Base-by-base conservation (phyloP, 2,329 filamentous ascomycete species). In the Diaporthe amygdali region DNA sequence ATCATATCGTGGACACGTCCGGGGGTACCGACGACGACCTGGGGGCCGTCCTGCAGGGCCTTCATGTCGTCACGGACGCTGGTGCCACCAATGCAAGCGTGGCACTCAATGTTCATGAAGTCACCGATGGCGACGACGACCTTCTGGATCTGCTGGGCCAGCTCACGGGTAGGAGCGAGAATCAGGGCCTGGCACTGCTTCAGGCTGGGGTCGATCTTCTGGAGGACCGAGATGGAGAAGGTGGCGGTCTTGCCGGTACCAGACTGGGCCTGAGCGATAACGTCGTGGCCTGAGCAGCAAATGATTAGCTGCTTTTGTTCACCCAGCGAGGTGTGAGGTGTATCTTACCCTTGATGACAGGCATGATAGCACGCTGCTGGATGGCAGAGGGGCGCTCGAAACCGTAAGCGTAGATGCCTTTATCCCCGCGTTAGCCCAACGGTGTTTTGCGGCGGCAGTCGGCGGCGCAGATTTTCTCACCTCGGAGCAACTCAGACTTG, bases 361-460 rank as follows among this genome's bases (percentile, higher is more conserved):
- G 97, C 93, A 98, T 97, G 86, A 99, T 99, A 80, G 96, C 96
- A 83, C 97, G 96, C 93, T 97, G 95, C 93, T 99, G 96, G 80
- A 99, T 99, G 84, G 96, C 96, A 87, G 96, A 99, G 75, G 96
- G 96, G 78, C 96, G 95, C 92, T 99, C 96, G 89, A 99, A 99
- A 93, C 96, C 96, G 85, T 99, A 99, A 84, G 96, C 96, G 86
- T 98, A 99, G 85, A 99, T 94, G 89, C 94, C 91, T 93, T 80
- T 68, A 52, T 52, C 41, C 37, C 63, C 61, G 74, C 68, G 68
- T 77, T 76, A 78, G 79, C 74, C 69, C 68, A 74, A 25, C 68
- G 66, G 73, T 66, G 39, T 34, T 17, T 54, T 69, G 68, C 69
- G 20, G 52, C 55, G 64, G 74, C 71, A 66, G 66, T 66, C 72